A percentile compares a stretch with the other conserved stretches of the same genome.
These are phyloP conservation scores for Bigelowiella natans DNA, from an alignment of 78 protist genomes.

Conservation along the genomic window DNA sequence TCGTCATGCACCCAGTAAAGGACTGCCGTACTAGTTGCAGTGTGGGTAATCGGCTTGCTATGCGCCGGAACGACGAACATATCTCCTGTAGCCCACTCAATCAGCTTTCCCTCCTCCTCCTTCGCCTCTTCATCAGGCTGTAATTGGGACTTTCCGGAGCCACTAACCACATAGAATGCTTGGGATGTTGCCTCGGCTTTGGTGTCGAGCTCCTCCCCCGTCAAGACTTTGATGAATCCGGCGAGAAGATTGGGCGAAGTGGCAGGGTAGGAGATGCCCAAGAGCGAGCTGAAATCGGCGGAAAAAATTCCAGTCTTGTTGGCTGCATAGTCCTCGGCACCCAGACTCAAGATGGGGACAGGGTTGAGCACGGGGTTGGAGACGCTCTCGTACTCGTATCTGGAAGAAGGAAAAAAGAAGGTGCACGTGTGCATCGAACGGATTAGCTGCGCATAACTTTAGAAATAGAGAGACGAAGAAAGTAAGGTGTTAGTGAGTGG, in stretches of 20 bases:
- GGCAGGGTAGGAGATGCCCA: not conserved
- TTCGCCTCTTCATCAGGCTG: not conserved
- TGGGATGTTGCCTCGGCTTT: not conserved
- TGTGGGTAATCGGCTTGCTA: not conserved
- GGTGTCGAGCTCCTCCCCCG: not conserved
- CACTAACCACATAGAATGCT: not conserved
- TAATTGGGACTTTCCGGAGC: not conserved
- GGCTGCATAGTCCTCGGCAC: not conserved
- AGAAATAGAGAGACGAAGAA: too few relatives aligned
- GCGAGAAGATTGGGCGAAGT: constrained; percentile 3
- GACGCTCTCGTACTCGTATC: not conserved
- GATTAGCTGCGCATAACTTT: too few relatives aligned
- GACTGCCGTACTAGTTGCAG: not conserved
- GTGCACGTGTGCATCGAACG: too few relatives aligned
- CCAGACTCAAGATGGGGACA: not conserved
- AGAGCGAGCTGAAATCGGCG: not conserved
- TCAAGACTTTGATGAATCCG: not conserved
- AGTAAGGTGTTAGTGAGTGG: too few relatives aligned
- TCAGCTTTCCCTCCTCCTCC: too few relatives aligned
- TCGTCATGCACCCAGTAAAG: not conserved
- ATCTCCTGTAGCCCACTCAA: not conserved
- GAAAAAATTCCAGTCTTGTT: not conserved
- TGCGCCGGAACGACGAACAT: not conserved
- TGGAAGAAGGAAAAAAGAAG: too few relatives aligned
- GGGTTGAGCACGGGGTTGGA: not conserved